Conservation (phyloP, 129 eudicot genomes). For the Chrysanthemum seticuspe region DNA sequence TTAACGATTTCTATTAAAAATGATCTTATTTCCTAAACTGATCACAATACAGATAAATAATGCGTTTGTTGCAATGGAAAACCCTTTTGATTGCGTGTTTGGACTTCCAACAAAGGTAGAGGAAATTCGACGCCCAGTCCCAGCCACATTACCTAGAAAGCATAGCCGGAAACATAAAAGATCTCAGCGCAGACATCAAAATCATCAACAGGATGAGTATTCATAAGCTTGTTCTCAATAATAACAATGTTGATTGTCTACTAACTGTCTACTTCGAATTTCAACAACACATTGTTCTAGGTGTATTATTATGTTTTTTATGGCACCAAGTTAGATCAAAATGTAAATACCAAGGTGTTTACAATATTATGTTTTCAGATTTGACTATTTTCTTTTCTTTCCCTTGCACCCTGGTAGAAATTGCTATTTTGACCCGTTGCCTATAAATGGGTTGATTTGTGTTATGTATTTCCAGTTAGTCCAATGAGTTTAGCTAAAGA, state of each 20-base stretch:
- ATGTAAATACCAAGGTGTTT: background rate
- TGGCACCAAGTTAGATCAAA: background rate
- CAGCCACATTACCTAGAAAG: slow-evolving; percentile 38
- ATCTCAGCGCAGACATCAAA: slow-evolving; percentile 56
- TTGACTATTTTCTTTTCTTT: too few relatives aligned
- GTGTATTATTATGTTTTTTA: background rate
- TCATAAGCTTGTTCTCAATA: background rate
- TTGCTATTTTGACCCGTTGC: too few relatives aligned
- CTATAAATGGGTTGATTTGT: too few relatives aligned
- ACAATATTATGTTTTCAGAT: too few relatives aligned
- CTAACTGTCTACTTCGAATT: background rate
- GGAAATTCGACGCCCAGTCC: slow-evolving; percentile 35
- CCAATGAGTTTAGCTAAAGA: too few relatives aligned
- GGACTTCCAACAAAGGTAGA: slow-evolving; percentile 47
- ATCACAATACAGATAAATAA: slow-evolving; percentile 38
- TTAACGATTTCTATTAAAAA: background rate
- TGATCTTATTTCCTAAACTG: background rate
- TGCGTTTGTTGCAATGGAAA: slow-evolving; percentile 36
- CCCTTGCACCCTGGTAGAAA: too few relatives aligned
- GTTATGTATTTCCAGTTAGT: too few relatives aligned
- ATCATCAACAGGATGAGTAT: slow-evolving; percentile 40
- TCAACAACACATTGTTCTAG: background rate
- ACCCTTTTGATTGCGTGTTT: slow-evolving; percentile 70
- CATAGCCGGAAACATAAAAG: slow-evolving; percentile 48
- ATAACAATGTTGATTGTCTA: background rate